Conservation (phyloP, 2,329 filamentous ascomycete species). For the Nakataea oryzae region DNA sequence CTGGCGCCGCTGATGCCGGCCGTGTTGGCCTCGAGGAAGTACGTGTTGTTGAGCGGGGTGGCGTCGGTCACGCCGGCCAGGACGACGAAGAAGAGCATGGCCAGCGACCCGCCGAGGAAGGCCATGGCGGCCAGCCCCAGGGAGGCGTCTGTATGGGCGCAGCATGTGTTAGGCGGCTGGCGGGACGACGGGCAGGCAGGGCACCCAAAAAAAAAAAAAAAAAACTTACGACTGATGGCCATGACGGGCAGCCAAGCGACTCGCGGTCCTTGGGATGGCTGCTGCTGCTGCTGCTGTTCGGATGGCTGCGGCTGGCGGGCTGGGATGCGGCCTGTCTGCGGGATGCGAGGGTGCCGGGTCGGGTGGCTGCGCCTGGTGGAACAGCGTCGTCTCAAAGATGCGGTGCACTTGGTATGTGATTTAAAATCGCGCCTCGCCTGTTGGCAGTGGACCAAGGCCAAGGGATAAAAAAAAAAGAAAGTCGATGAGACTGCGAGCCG, state of each 20-base stretch:
- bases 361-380: neutral
- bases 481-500: no score
- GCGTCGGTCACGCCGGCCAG: slow-evolving; percentile 39
- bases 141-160: slow-evolving; percentile 21
- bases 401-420: no score
- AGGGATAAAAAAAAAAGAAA: neutral
- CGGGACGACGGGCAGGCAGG: neutral
- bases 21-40: slow-evolving; percentile 78
- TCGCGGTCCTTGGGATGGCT: neutral
- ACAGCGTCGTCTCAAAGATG: neutral
- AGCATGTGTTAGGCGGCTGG: neutral
- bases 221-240: slow-evolving; percentile 5
- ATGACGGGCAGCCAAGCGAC: slow-evolving; percentile 1
- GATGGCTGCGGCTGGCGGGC: neutral
- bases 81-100: slow-evolving; percentile 49
- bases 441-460: no score
- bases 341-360: neutral
- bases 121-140: slow-evolving; percentile 32
- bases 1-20: slow-evolving; percentile 57
- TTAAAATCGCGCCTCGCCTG: neutral
- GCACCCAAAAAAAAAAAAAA: no score
- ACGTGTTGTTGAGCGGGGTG: slow-evolving; percentile 61
- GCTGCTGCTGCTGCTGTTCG: neutral
- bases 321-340: neutral
- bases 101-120: slow-evolving; percentile 38